Evolutionary conservation across 441 rosid species (phyloP), one percentile per base, ranked within the genome.

Genomic region (Metrosideros polymorpha): DNA sequence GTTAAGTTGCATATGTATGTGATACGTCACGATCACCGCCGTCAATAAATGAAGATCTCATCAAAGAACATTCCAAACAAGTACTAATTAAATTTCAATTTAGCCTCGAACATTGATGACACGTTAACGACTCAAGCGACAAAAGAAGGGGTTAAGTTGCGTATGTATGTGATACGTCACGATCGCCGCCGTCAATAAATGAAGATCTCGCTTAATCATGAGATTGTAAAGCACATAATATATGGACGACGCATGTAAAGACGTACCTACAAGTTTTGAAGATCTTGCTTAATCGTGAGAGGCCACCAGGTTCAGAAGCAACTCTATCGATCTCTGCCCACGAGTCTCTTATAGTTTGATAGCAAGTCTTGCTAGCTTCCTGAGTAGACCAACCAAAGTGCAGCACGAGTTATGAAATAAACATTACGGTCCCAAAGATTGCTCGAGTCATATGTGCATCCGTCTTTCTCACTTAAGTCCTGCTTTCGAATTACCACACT

Each of bases 291-390:
- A 71, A 89, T 17, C 24, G 35, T 6, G 14, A 0, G 43, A 87
- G 87, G 19, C 91, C 90, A 54, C 52, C 79, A 14, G 84, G 18
- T 19, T 50, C 0, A 27, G 88, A 77, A 54, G 86, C 91, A 45
- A 85, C 39, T 86, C 57, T 89, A 53, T 89, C 90, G 4, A 88
- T 89, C 76, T 85, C 89, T 1, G 45, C 82, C 89, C 89, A 88
- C 1, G 90, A 89, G 27, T 85, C 35, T 18, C 25, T 53, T 82
- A 89, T 86, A 9, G 89, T 88, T 49, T 35, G 71, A 82, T 87
- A 88, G 43, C 91, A 89, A 42, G 83, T 89, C 82, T 87, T 86
- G 45, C 90, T 89, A 22, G 79, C n/a, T 71, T 39, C 79, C 79
- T 71, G 27, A 10, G 47, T 2, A 22, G 22, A 71, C 79, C 79